Conservation (phyloP, 1,284 basidiomycete species). For the Moniliella sp. region DNA sequence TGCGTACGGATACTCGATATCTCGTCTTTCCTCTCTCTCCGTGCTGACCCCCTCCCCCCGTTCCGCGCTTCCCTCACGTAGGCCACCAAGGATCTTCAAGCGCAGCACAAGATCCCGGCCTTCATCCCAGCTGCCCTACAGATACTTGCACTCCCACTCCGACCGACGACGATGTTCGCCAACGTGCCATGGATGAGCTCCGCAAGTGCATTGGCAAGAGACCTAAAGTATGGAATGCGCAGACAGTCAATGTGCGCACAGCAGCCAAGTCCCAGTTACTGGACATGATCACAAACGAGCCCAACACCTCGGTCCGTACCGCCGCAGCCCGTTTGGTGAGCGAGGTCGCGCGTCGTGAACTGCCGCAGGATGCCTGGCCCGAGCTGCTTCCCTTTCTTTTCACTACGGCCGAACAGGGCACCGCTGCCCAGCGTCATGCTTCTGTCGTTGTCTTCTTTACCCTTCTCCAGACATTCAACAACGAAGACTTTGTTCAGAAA, state of each 20-base stretch:
- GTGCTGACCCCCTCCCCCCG: too few relatives aligned
- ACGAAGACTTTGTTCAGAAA: slow-evolving; percentile 50
- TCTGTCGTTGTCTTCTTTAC: slow-evolving; percentile 77
- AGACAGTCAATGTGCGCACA: slow-evolving; percentile 48
- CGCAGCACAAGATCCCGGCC: slow-evolving; percentile 48
- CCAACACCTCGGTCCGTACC: slow-evolving; percentile 54
- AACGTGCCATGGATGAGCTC: slow-evolving; percentile 92
- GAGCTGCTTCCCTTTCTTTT: slow-evolving; percentile 77
- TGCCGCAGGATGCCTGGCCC: slow-evolving; percentile 62
- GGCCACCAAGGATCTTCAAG: slow-evolving; percentile 62
- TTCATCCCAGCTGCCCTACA: slow-evolving; percentile 78
- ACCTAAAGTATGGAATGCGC: slow-evolving; percentile 60
- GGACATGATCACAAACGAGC: too few relatives aligned
- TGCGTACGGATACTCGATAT: slow-evolving; percentile 1
- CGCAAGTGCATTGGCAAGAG: slow-evolving; percentile 69
- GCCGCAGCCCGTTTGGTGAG: slow-evolving; percentile 76
- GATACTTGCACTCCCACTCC: slow-evolving; percentile 66
- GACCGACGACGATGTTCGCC: slow-evolving; percentile 54
- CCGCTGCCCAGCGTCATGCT: slow-evolving; percentile 62
- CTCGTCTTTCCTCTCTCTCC: background rate
- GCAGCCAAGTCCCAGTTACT: too few relatives aligned
- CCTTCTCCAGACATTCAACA: slow-evolving; percentile 72
- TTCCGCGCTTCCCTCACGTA: too few relatives aligned
- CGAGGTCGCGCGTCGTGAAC: slow-evolving; percentile 76
- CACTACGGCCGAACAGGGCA: slow-evolving; percentile 50